Evolutionary conservation across 768 basidiomycete genomes (phyloP).

Genomic region (Mycena belliarum): DNA sequence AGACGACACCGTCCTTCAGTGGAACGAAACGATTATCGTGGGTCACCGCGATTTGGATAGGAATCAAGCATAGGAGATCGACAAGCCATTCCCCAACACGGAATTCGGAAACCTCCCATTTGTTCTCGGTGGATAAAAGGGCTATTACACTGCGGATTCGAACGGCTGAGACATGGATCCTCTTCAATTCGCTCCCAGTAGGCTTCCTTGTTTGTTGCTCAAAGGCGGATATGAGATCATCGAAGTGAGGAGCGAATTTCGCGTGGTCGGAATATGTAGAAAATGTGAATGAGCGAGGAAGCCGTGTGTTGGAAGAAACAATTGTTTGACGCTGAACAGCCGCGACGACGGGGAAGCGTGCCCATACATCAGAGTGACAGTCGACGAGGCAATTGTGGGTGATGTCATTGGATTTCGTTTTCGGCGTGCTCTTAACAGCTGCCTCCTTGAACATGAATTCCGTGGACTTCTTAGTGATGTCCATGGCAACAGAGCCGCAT

Average conservation of each 20-base stretch:
- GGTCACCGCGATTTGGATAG: constrained; percentile 61
- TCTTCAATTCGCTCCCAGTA: constrained; percentile 42
- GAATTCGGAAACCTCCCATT: constrained; percentile 37
- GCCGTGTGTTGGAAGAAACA: constrained; percentile 33
- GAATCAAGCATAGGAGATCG: constrained; percentile 59
- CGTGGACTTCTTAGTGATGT: constrained; percentile 55
- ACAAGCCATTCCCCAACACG: constrained; percentile 64
- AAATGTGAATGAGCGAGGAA: constrained; percentile 40
- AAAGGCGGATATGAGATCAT: constrained; percentile 44
- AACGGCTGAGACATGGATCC: constrained; percentile 34
- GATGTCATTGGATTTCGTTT: constrained; percentile 20
- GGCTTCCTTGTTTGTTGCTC: constrained; percentile 55
- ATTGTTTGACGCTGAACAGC: constrained; percentile 50
- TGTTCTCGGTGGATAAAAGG: constrained; percentile 17
- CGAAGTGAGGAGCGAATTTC: constrained; percentile 43
- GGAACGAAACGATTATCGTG: constrained; percentile 62
- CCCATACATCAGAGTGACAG: constrained; percentile 59
- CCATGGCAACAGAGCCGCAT: constrained; percentile 44
- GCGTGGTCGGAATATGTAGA: constrained; percentile 37
- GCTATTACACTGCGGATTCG: constrained; percentile 28
- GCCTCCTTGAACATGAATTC: constrained; percentile 56
- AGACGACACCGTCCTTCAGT: constrained; percentile 52
- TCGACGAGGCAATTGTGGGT: constrained; percentile 52
- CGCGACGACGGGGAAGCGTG: constrained; percentile 56
- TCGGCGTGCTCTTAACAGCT: constrained; percentile 24